These are phyloP conservation scores for Aspergillus viridinutans DNA, from an alignment of 2,329 filamentous ascomycete species.

Conservation along the genomic window DNA sequence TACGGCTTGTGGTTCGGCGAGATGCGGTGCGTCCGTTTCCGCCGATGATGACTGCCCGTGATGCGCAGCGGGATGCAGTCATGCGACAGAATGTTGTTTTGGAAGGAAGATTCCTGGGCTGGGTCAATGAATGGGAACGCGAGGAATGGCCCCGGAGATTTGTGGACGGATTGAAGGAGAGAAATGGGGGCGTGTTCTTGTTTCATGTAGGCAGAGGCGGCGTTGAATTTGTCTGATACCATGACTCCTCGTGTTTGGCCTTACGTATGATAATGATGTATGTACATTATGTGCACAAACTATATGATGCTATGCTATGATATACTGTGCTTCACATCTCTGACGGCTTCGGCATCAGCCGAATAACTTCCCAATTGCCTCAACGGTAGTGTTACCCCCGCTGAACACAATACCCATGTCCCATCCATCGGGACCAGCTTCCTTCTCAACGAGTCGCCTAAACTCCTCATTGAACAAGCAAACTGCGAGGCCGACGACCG, in stretches of 20 bases:
- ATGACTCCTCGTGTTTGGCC: background rate
- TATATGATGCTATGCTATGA: background rate
- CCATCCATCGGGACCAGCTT: slow-evolving; percentile 70
- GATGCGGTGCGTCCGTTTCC: slow-evolving; percentile 34
- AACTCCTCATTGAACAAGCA: slow-evolving; percentile 85
- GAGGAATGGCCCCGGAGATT: slow-evolving; percentile 34
- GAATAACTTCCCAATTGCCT: slow-evolving; percentile 56
- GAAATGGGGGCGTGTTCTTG: slow-evolving; percentile 27
- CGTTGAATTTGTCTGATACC: slow-evolving; percentile 14
- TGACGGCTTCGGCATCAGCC: slow-evolving; percentile 1
- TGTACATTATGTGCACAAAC: background rate
- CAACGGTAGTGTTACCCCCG: slow-evolving; percentile 63
- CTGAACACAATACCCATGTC: slow-evolving; percentile 59
- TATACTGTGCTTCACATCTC: no score
- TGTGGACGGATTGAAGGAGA: slow-evolving; percentile 23
- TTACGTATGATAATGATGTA: background rate
- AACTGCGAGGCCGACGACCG: slow-evolving; percentile 78
- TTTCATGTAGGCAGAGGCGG: slow-evolving; percentile 26
- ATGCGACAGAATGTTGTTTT: slow-evolving; percentile 33
- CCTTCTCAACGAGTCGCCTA: slow-evolving; percentile 56
- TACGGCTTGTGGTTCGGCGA: slow-evolving; percentile 36
- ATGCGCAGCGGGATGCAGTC: slow-evolving; percentile 32
- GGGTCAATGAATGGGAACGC: slow-evolving; percentile 34
- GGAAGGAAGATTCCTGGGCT: slow-evolving; percentile 32
- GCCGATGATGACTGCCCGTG: slow-evolving; percentile 26